These are phyloP conservation scores for Acarospora socialis DNA, from an alignment of 2,329 filamentous ascomycete species.

Conservation along the genomic window DNA sequence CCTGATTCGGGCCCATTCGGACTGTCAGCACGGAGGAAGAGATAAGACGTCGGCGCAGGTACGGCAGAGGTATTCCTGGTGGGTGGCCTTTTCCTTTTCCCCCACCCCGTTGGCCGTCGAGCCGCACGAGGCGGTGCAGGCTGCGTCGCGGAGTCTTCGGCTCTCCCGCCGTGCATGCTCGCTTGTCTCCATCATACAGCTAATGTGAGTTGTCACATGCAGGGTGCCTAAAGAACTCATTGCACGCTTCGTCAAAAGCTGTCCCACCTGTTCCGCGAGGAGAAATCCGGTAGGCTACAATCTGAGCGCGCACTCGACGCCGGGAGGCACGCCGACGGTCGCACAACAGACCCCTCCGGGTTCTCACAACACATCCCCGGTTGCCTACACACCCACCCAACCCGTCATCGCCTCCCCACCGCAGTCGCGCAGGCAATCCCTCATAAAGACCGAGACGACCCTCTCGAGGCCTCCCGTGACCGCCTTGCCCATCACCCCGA, in stretches of 20 bases:
- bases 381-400: no score
- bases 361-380: no score
- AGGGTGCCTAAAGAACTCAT: slow-evolving; percentile 40
- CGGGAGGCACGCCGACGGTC: no score
- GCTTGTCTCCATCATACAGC: slow-evolving; percentile 1
- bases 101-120: neutral
- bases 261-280: slow-evolving; percentile 35
- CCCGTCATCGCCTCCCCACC: no score
- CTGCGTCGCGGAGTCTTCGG: slow-evolving; percentile 1
- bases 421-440: no score
- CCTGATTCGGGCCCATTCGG: slow-evolving; percentile 34
- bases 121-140: neutral
- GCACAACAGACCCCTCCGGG: no score
- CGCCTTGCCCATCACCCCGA: no score
- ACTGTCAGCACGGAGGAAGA: slow-evolving; percentile 37
- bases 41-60: slow-evolving; percentile 40
- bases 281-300: no score
- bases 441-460: no score
- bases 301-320: no score
- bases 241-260: slow-evolving; percentile 37
- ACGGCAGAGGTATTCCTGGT: slow-evolving; percentile 37
- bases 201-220: slow-evolving; percentile 3
- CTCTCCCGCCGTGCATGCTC: neutral
- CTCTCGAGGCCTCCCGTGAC: no score
- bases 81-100: slow-evolving; percentile 12